Evolutionary conservation across 2,329 filamentous ascomycete species (phyloP), one percentile per base, ranked within the genome.

Genomic region (Ceratocystis colombiana): DNA sequence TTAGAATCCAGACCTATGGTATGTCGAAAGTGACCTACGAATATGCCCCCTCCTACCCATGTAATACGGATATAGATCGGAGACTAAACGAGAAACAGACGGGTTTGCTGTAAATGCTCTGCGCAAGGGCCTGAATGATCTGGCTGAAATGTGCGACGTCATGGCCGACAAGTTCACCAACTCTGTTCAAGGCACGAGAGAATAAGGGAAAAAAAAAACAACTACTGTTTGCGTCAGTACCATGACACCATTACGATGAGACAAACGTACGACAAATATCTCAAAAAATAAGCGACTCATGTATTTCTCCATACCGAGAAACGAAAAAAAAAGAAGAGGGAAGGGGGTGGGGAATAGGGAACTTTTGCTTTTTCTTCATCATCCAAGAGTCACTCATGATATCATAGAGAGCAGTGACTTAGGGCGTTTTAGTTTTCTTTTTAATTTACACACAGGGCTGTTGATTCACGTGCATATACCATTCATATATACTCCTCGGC

Each of bases 1-100:
- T 99, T 69, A 85, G 94, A 72, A 97, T 99, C 69, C 94, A 99
- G 77, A 99, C 93, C 70, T 97, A 94, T 73, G 89, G 93, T 96
- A 79, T 74, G 85, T 76, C 57, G 33, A 64, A 17, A 62, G 41
- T 61, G 15, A 64, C 55, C 3, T 41, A 20, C 15, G 28, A 33
- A 17, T 2, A 41, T 41, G 37, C 15, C 10, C 8, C 55, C 22
- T 12, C 8, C 3, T 8, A 45, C 28, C 28, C 28, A 7, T 59
- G 7, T 3, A 44, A 17, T 10, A 10, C 10, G 5, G 46, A 10
- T 20, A 46, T 25, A 41, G 28, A 45, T 62, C 48, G 8, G 20
- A 53, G 48, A 37, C 70, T 72, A 62, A 74, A 2, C 2, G 17
- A 28, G 17, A 25, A 30, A 59, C 57, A 96, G 90, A 90, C 71